Conservation (phyloP, 176 grass and related monocot genomes). For the Musa schizocarpa region DNA sequence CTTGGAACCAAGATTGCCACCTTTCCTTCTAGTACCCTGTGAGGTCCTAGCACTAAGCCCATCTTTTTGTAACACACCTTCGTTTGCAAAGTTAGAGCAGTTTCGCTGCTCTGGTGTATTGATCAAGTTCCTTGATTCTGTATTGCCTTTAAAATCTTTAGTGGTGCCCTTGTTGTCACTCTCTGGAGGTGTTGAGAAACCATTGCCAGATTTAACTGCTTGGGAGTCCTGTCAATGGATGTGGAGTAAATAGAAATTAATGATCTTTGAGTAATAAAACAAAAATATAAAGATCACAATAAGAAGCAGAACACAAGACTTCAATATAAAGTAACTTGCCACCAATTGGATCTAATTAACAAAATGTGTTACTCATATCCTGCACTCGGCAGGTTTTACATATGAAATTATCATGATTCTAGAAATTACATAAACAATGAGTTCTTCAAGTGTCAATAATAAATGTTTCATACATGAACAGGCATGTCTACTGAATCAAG, state of each 20-base stretch:
- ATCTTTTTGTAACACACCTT: slow-evolving; percentile 46
- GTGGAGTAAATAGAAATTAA: not conserved
- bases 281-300: slow-evolving; percentile 12
- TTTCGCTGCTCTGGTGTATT: slow-evolving; percentile 36
- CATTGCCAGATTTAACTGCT: slow-evolving; percentile 57
- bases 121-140: slow-evolving; percentile 30
- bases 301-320: slow-evolving; percentile 3
- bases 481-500: not conserved
- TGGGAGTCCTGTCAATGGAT: slow-evolving; percentile 48
- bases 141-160: slow-evolving; percentile 43
- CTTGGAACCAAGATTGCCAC: slow-evolving; percentile 55
- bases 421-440: not conserved
- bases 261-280: slow-evolving; percentile 8
- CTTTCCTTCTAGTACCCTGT: slow-evolving; percentile 64
- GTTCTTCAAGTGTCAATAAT: not conserved
- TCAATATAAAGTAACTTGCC: too few species aligned
- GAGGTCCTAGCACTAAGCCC: slow-evolving; percentile 35
- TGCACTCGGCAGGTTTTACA: not conserved
- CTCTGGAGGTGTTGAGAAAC: slow-evolving; percentile 33
- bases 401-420: not conserved
- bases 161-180: slow-evolving; percentile 32
- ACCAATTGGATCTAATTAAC: not conserved
- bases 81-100: slow-evolving; percentile 38
- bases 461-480: not conserved
- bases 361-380: not conserved